These are phyloP conservation scores for Phytophthora melonis DNA, from an alignment of 352 stramenopile genomes.

Conservation along the genomic window DNA sequence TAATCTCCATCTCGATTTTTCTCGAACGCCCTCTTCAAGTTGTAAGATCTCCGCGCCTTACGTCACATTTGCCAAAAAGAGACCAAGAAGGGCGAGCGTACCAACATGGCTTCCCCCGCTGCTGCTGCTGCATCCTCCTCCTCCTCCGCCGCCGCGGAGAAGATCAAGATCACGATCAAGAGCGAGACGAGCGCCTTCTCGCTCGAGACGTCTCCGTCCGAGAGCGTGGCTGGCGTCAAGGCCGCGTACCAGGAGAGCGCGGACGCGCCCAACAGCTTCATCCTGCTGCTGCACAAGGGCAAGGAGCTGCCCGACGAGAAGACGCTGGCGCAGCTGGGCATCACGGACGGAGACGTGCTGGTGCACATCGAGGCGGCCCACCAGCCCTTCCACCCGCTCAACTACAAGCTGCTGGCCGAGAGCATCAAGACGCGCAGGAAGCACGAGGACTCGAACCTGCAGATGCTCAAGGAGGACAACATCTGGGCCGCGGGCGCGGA, in stretches of 20 bases:
- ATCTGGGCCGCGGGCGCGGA: conserved; percentile 85
- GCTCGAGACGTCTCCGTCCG: conserved; percentile 72
- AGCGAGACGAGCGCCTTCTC: conserved; percentile 75
- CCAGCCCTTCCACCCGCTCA: conserved; percentile 88
- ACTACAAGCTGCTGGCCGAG: conserved; percentile 86
- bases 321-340: conserved; percentile 73
- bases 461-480: conserved; percentile 89
- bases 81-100: not conserved
- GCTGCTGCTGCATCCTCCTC: not conserved
- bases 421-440: conserved; percentile 79
- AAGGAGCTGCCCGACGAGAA: conserved; percentile 90
- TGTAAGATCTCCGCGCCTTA: not conserved
- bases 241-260: conserved; percentile 82
- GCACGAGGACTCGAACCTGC: conserved; percentile 84
- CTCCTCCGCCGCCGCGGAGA: conserved; percentile 19
- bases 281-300: conserved; percentile 87
- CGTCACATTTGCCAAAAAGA: not conserved
- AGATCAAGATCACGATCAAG: conserved; percentile 86
- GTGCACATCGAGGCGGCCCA: conserved; percentile 88
- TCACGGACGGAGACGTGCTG: conserved; percentile 69
- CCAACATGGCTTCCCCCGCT: conserved; percentile 26
- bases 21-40: conserved; percentile 17
- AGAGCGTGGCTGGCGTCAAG: conserved; percentile 87
- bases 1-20: conserved; percentile 24
- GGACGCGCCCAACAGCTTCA: conserved; percentile 68